These are phyloP conservation scores for Strobilomyces echinocephalus DNA, from an alignment of 768 basidiomycete genomes.

Conservation along the genomic window DNA sequence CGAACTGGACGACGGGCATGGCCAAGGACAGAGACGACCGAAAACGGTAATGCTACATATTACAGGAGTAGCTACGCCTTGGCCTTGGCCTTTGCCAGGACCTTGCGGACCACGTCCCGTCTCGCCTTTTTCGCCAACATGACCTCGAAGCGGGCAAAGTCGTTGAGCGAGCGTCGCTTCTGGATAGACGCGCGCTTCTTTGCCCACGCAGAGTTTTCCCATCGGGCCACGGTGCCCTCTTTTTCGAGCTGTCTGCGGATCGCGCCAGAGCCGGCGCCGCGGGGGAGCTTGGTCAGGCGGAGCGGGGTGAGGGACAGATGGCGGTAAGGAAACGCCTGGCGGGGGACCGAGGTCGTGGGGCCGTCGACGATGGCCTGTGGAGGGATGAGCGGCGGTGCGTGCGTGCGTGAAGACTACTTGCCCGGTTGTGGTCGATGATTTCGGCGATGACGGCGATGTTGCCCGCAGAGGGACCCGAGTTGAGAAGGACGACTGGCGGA, in stretches of 20 bases:
- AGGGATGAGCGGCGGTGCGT: not conserved
- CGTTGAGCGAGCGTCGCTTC: conserved; percentile 71
- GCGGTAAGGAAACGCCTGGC: conserved; percentile 88
- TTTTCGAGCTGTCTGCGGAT: conserved; percentile 87
- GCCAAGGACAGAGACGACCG: not conserved
- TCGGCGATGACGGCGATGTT: conserved; percentile 94
- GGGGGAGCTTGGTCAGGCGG: conserved; percentile 77
- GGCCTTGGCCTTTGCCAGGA: conserved; percentile 45
- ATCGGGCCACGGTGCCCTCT: conserved; percentile 78
- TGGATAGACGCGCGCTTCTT: conserved; percentile 74
- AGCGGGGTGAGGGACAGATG: conserved; percentile 89
- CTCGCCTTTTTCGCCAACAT: conserved; percentile 87
- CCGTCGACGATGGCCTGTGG: conserved; percentile 91
- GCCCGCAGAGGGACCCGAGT: conserved; percentile 77
- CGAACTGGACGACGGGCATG: conserved; percentile 66
- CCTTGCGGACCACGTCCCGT: conserved; percentile 72
- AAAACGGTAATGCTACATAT: not conserved
- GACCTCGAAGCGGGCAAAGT: conserved; percentile 89
- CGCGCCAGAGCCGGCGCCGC: conserved; percentile 74
- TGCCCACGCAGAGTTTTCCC: conserved; percentile 86
- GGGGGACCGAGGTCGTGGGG: conserved; percentile 84
- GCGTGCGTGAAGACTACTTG: conserved; percentile 27
- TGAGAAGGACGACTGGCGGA: conserved; percentile 78
- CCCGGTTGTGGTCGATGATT: conserved; percentile 99
- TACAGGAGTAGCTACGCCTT: not conserved